Evolutionary conservation across 306 rosid genomes (phyloP), one percentile per base, ranked within the genome.

Genomic region (Ormosia emarginata): DNA sequence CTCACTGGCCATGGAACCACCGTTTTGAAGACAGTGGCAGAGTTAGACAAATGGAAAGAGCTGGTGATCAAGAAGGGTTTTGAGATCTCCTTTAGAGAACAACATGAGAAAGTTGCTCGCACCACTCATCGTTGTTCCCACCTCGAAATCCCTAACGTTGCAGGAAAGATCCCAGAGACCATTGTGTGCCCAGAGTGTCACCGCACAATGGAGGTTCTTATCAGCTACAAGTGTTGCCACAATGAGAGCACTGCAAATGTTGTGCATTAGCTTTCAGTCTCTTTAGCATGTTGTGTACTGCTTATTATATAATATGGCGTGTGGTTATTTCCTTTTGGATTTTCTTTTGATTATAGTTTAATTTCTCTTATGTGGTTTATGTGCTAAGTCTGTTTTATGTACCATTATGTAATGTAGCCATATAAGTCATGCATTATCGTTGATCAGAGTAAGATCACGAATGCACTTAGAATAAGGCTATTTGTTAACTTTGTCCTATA

Each of bases 161-260:
- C 74, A 7, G 89, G 91, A 34, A 86, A 85, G 78, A 78, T 83
- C 1, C 90, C 95, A 0, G 83, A 81, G 15, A 36, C n/a, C 3
- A 84, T 91, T 65, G 72, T 78, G 12, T 91, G 95, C 50, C 90
- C 90, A 0, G 93, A 91, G 7, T 91, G 95, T 56, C 81, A 79
- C 4, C 85, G 90, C 12, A 65, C 81, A 3, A 92, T 92, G 97
- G 91, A 90, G 55, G 79, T 90, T 8, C 89, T 58, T 53, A 71
- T 92, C 74, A 88, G 87, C 85, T 91, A 88, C 83, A 90, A 88
- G 78, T 91, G 92, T 9, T 91, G 93, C 88, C 93, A 91, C 68
- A 62, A 67, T n/a, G 87, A 65, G 44, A 57, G 15, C 50, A 9
- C 81, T 2, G 14, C 68, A 2, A 71, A n/a, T 64, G 65, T 3